A percentile compares a stretch with the other conserved stretches of the same genome.
These are phyloP conservation scores for Claviceps monticola DNA, from an alignment of 2,329 filamentous ascomycete species.

Conservation along the genomic window DNA sequence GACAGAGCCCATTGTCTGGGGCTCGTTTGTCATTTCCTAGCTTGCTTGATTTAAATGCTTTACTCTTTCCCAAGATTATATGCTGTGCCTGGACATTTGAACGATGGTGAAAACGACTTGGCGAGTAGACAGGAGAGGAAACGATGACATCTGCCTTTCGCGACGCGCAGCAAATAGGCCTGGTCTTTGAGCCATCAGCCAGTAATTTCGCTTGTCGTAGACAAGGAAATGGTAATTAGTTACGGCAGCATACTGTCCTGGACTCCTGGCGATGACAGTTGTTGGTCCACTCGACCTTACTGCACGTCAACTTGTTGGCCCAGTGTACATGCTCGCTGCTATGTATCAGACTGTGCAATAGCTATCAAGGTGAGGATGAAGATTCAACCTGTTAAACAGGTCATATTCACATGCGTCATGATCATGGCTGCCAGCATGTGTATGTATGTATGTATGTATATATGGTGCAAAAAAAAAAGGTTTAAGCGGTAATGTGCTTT, in stretches of 20 bases:
- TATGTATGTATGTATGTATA: neutral
- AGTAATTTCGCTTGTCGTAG: too few relatives aligned
- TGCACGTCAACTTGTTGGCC: too few relatives aligned
- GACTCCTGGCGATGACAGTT: too few relatives aligned
- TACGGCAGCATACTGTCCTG: too few relatives aligned
- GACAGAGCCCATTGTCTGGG: slow-evolving; percentile 15
- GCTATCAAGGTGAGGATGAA: neutral
- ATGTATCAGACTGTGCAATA: neutral
- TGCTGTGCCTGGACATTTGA: neutral
- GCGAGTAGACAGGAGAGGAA: too few relatives aligned
- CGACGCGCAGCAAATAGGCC: too few relatives aligned
- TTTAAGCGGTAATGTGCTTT: neutral
- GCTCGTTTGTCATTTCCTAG: slow-evolving; percentile 24
- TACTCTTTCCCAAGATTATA: slow-evolving; percentile 1
- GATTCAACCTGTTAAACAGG: neutral
- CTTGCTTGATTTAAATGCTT: slow-evolving; percentile 24
- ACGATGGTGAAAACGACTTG: too few relatives aligned
- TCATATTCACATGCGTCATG: neutral
- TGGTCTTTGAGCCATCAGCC: too few relatives aligned
- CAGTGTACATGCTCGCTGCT: too few relatives aligned
- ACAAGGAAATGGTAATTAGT: too few relatives aligned
- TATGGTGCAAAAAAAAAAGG: neutral
- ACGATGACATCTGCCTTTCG: too few relatives aligned
- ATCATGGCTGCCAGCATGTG: neutral
- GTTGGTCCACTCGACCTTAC: too few relatives aligned